Evolutionary conservation across 495 filamentous ascomycete genomes (phyloP).

Genomic region (Lasiosphaeriaceae sp.): DNA sequence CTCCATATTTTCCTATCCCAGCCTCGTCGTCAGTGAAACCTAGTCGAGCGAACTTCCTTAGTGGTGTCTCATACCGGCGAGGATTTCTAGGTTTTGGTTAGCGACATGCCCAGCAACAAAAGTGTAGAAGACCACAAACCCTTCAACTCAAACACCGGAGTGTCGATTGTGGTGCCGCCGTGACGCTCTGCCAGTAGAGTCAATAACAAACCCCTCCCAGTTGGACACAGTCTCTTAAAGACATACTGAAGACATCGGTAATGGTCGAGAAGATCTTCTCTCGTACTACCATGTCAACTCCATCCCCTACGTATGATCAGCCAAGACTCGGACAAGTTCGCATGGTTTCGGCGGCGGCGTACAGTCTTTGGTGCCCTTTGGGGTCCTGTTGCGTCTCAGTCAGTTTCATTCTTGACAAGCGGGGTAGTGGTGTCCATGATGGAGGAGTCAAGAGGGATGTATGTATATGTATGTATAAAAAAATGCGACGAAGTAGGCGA

Average conservation of each 20-base stretch:
- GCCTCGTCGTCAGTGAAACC: background rate
- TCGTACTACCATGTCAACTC: slow-evolving; percentile 39
- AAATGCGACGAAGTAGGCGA: background rate
- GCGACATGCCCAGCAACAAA: background rate
- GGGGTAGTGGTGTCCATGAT: background rate
- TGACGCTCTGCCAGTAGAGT: slow-evolving; percentile 21
- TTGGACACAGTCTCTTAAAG: background rate
- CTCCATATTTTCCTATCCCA: slow-evolving; percentile 61
- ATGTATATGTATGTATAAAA: background rate
- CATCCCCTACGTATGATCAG: slow-evolving; percentile 50
- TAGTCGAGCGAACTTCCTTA: slow-evolving; percentile 35
- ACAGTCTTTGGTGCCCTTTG: slow-evolving; percentile 25
- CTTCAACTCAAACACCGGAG: slow-evolving; percentile 42
- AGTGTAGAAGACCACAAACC: background rate
- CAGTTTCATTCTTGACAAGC: background rate
- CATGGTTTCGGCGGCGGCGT: slow-evolving; percentile 13
- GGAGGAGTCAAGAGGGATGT: background rate
- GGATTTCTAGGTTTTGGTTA: slow-evolving; percentile 44
- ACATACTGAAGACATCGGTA: slow-evolving; percentile 23
- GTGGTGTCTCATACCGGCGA: slow-evolving; percentile 61
- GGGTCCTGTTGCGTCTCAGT: slow-evolving; percentile 19
- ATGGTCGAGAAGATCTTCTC: slow-evolving; percentile 24
- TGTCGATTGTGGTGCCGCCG: slow-evolving; percentile 39
- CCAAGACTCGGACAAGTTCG: slow-evolving; percentile 2
- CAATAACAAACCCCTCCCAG: background rate